Evolutionary conservation across 2,329 filamentous ascomycete genomes (phyloP).

Genomic region (Bimuria novae-zelandiae): DNA sequence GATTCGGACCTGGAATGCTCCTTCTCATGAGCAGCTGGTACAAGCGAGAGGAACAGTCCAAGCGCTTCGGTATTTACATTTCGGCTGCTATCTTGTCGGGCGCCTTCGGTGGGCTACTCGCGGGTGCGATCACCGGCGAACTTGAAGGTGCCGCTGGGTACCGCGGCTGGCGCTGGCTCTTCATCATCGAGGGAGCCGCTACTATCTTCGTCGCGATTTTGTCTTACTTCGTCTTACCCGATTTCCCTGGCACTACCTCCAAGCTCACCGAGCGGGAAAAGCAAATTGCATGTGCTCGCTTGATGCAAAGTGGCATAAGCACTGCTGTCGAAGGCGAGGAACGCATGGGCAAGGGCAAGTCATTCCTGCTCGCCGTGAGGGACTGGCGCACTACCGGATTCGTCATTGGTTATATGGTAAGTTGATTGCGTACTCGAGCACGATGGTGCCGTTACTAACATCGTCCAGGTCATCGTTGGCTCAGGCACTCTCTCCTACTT

Average conservation of each 20-base stretch:
- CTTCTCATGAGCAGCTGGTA: constrained; percentile 64
- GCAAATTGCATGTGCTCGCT: constrained; percentile 50
- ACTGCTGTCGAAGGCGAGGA: constrained; percentile 37
- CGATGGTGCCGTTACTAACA: constrained; percentile 9
- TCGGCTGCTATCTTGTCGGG: constrained; percentile 61
- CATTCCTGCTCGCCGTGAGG: constrained; percentile 46
- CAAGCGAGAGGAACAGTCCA: constrained; percentile 61
- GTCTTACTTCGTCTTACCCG: constrained; percentile 53
- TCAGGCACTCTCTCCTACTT: constrained; percentile 60
- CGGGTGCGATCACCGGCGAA: constrained; percentile 54
- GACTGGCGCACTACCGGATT: constrained; percentile 57
- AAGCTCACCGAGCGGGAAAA: constrained; percentile 50
- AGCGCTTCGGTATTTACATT: constrained; percentile 62
- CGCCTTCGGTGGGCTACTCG: constrained; percentile 59
- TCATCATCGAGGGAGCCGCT: constrained; percentile 49
- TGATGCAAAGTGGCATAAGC: constrained; percentile 50
- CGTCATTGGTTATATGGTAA: constrained; percentile 56
- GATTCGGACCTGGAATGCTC: constrained; percentile 61
- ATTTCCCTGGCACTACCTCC: constrained; percentile 55
- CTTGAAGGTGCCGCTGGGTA: constrained; percentile 54
- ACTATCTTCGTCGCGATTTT: constrained; percentile 53
- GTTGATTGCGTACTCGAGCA: constrained; percentile 17
- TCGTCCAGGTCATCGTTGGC: constrained; percentile 48
- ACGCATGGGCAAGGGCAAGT: constrained; percentile 45
- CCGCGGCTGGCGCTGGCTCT: constrained; percentile 59